Evolutionary conservation across 208 protist species (phyloP).

Genomic region (Leishmania guyanensis): DNA sequence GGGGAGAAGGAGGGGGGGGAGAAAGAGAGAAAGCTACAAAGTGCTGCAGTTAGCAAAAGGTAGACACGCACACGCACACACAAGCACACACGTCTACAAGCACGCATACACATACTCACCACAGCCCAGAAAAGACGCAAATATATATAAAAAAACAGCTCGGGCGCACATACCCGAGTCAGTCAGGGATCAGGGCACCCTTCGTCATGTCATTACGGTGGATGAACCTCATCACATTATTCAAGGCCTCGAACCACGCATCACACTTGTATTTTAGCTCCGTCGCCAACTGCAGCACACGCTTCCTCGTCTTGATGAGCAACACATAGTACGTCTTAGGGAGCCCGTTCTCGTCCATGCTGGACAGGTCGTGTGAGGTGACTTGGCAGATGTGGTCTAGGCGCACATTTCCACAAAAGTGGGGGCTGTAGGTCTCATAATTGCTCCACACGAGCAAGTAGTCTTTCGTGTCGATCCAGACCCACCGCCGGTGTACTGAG

Average conservation of each 20-base stretch:
- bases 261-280: conserved; percentile 71
- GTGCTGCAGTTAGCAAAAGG: not conserved
- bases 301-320: conserved; percentile 63
- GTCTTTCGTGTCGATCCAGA: conserved; percentile 79
- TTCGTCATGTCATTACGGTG: conserved; percentile 48
- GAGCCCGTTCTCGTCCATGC: conserved; percentile 51
- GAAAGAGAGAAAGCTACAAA: not conserved
- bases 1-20: not conserved
- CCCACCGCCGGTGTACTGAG: conserved; percentile 61
- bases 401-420: conserved; percentile 58
- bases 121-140: not conserved
- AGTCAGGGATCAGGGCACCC: conserved; percentile 45
- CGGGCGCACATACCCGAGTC: not conserved
- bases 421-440: conserved; percentile 54
- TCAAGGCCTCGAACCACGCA: conserved; percentile 81
- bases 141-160: not conserved
- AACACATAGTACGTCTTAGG: conserved; percentile 74
- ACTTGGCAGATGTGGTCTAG: conserved; percentile 75
- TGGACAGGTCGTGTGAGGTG: conserved; percentile 46
- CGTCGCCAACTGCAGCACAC: conserved; percentile 76
- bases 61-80: not conserved
- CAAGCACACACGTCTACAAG: not conserved
- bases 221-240: conserved; percentile 74
- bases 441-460: conserved; percentile 80
- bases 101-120: not conserved